Percentiles rank a stretch among this genome's conserved stretches.
Conservation (phyloP, 2,329 filamentous ascomycete species). For the Myriosclerotinia curreyana region DNA sequence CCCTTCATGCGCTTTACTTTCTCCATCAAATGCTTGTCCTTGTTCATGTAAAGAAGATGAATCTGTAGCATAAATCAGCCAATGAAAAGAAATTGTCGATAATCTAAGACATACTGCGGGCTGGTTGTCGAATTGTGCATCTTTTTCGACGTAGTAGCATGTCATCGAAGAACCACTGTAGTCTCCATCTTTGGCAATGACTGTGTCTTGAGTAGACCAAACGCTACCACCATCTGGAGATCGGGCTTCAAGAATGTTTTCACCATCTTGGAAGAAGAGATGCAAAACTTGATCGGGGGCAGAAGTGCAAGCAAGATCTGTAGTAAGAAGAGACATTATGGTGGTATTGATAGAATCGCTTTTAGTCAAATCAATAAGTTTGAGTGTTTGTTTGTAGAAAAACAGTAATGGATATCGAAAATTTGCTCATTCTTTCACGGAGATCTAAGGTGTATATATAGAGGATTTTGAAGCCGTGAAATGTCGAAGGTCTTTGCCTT, state of each 20-base stretch:
- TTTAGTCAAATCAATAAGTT: neutral
- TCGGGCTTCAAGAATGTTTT: conserved; percentile 13
- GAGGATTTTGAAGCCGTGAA: neutral
- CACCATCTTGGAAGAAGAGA: conserved; percentile 13
- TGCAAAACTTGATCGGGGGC: conserved; percentile 12
- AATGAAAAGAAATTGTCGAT: neutral
- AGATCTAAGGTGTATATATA: conserved; percentile 13
- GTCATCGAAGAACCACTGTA: conserved; percentile 11
- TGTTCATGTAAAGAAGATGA: conserved; percentile 18
- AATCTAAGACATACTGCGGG: neutral
- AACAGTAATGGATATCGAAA: neutral
- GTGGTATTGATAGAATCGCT: neutral
- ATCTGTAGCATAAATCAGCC: conserved; percentile 10
- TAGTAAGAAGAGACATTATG: conserved; percentile 17
- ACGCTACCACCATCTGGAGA: conserved; percentile 12
- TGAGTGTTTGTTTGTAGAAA: neutral
- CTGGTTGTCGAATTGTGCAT: conserved; percentile 12
- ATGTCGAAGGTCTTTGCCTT: neutral
- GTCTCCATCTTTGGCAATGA: conserved; percentile 16
- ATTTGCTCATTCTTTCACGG: neutral
- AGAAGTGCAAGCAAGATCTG: conserved; percentile 10
- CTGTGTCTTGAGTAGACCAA: conserved; percentile 15
- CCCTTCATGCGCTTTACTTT: conserved; percentile 16
- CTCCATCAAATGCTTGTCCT: neutral
- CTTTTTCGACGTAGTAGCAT: conserved; percentile 17